These are phyloP conservation scores for Rhododendron henanense DNA, from an alignment of 148 eudicot genomes.

Conservation along the genomic window DNA sequence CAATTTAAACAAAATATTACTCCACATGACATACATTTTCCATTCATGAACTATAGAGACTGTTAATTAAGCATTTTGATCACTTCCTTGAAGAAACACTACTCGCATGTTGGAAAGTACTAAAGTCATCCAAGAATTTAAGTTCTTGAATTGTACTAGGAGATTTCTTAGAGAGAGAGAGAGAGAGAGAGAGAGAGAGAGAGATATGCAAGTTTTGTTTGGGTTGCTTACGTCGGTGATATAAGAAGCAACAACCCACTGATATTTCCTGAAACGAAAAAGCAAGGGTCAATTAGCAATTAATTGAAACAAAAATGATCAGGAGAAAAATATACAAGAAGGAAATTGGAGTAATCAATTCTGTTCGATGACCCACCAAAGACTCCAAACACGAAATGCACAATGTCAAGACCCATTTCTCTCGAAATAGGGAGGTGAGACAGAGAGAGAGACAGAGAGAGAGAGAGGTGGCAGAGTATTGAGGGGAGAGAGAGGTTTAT, in stretches of 20 bases:
- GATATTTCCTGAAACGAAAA: conserved; percentile 11
- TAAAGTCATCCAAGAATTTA: too few relatives aligned
- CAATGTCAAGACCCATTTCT: not conserved
- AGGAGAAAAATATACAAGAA: not conserved
- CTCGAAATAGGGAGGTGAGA: not conserved
- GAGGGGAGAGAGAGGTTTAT: not conserved
- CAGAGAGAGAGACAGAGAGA: not conserved
- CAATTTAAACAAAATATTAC: too few relatives aligned
- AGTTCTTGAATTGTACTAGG: too few relatives aligned
- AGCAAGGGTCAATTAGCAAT: not conserved
- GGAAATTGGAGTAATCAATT: not conserved
- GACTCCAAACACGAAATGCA: conserved; percentile 18
- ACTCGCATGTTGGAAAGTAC: not conserved
- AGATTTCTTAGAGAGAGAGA: too few relatives aligned
- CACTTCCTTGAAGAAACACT: not conserved
- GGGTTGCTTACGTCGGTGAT: conserved; percentile 33
- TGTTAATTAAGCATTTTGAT: not conserved
- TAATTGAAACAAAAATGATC: not conserved
- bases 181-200: not conserved
- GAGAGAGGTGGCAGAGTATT: not conserved
- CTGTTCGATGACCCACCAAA: conserved; percentile 14
- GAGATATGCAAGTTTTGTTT: too few relatives aligned
- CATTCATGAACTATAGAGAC: not conserved
- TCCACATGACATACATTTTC: not conserved
- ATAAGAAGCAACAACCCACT: conserved; percentile 16